Evolutionary conservation across 352 stramenopile genomes (phyloP), one percentile per base, ranked within the genome.

Genomic region (Phytopythium cucurbitacearum): DNA sequence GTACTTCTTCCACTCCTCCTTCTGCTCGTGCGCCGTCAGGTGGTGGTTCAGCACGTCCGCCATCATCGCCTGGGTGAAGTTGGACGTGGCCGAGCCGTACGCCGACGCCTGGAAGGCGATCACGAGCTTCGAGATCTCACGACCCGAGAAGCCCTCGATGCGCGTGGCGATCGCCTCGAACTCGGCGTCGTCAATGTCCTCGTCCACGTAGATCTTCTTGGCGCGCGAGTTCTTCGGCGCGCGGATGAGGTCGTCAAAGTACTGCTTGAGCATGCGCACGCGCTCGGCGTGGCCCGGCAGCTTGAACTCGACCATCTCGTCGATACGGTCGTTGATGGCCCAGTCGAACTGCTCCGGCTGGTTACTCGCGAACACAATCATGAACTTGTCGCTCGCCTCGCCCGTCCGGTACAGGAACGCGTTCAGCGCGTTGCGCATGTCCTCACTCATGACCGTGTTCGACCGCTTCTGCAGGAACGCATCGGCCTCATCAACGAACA

Each of bases 321-420:
- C 97, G 49, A 99, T 98, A 85, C 97, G 95, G 89, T 99, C 97
- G 77, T 98, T 97, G 65, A 99, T 97, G 43, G 97, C 97, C 77
- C 89, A 97, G 68, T 99, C 97, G 62, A 99, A 99, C 71, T 99
- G 93, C 62, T 98, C 89, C 34, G 97, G 97, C 75, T 99, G 93
- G 80, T 99, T 99, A 67, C 92, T 98, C 9, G 97, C 97, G 65
- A 99, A 99, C 46, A 99, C 97, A 64, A 99, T 97, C 97, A 99
- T 99, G 70, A 99, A 99, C 69, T 99, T 97, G 72, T 99, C 92
- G 62, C 92, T 99, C 49, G 97, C 93, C 44, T 96, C 91, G 37
- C 96, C 97, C 28, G 97, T 99, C 59, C 96, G 93, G 80, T 98
- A 99, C 52, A 99, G 77, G 73, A 99, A 99, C 44, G 97, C 97